A percentile compares a stretch with the other conserved stretches of the same genome.
Conservation (phyloP, 2,329 filamentous ascomycete genomes). For the Berkeleyomyces rouxiae region DNA sequence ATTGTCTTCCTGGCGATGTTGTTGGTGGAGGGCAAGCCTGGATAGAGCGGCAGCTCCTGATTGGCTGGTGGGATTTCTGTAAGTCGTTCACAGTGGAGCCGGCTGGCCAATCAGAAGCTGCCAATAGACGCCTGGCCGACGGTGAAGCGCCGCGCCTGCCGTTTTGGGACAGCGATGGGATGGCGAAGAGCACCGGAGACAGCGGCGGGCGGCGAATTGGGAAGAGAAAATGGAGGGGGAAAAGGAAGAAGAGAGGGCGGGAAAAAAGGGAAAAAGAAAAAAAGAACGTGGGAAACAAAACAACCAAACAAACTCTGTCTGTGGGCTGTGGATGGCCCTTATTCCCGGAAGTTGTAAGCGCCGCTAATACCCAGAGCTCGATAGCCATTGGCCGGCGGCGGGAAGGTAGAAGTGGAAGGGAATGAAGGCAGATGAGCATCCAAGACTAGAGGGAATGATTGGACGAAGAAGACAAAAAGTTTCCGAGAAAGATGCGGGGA, state of each 20-base stretch:
- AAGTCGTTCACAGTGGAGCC: slow-evolving; percentile 1
- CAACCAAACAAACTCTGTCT: background rate
- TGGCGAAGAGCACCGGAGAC: background rate
- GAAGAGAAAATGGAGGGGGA: background rate
- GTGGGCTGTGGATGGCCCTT: background rate
- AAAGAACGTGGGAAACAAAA: background rate
- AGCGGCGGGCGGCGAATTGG: background rate
- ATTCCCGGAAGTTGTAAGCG: background rate
- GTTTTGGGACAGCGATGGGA: background rate
- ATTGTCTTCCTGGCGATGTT: too few relatives aligned
- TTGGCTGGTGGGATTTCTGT: background rate
- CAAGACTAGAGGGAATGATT: background rate
- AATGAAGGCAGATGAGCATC: background rate
- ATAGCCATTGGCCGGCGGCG: background rate
- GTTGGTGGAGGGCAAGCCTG: background rate
- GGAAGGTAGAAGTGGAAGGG: background rate
- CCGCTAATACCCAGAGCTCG: background rate
- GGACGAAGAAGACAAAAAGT: background rate
- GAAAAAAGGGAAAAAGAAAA: slow-evolving; percentile 11
- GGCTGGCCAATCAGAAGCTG: background rate
- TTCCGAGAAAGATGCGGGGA: background rate
- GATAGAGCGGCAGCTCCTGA: background rate
- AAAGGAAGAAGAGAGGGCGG: background rate
- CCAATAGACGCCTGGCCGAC: slow-evolving; percentile 23
- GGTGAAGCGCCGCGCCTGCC: background rate